phyloP scores from a whole-genome alignment of 768 basidiomycete species.

The Mycena amicta region DNA sequence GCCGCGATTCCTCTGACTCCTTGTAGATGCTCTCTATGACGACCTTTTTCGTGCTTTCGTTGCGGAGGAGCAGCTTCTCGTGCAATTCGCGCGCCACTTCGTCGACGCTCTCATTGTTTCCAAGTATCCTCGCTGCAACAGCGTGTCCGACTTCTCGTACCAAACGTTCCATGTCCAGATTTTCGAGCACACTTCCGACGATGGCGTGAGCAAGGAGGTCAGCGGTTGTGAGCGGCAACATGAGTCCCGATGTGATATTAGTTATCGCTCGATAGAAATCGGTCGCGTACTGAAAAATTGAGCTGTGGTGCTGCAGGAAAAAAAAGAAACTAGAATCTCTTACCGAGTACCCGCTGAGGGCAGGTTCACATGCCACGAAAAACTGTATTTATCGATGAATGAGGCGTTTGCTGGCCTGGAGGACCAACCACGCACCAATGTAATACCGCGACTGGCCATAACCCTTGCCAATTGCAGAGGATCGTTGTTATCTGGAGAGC shows the following conservation, averaged over 20 bases:
- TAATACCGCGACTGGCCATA: constrained; percentile 92
- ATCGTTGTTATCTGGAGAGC: constrained; percentile 93
- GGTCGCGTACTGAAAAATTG: constrained; percentile 68
- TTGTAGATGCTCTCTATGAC: constrained; percentile 96
- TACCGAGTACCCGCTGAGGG: constrained; percentile 88
- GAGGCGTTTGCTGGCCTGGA: background rate
- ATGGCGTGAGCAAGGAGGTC: constrained; percentile 94
- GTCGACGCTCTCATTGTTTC: constrained; percentile 94
- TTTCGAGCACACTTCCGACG: constrained; percentile 94
- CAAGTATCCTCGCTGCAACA: constrained; percentile 88
- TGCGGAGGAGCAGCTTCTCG: constrained; percentile 85
- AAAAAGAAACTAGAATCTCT: constrained; percentile 31
- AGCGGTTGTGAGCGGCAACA: constrained; percentile 95
- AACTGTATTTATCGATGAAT: constrained; percentile 56
- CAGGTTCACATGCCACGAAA: constrained; percentile 99
- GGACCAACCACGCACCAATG: constrained; percentile 74
- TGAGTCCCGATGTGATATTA: constrained; percentile 89
- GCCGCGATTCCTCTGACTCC: constrained; percentile 83
- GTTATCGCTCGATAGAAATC: constrained; percentile 96
- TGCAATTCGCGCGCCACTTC: constrained; percentile 95
- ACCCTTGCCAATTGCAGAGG: constrained; percentile 82
- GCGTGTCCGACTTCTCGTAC: constrained; percentile 94
- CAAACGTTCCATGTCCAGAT: constrained; percentile 96
- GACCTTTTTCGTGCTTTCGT: constrained; percentile 96
- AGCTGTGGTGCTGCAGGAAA: constrained; percentile 1